Conservation (phyloP, 2,329 filamentous ascomycete genomes). For the Fusarium duplospermum region DNA sequence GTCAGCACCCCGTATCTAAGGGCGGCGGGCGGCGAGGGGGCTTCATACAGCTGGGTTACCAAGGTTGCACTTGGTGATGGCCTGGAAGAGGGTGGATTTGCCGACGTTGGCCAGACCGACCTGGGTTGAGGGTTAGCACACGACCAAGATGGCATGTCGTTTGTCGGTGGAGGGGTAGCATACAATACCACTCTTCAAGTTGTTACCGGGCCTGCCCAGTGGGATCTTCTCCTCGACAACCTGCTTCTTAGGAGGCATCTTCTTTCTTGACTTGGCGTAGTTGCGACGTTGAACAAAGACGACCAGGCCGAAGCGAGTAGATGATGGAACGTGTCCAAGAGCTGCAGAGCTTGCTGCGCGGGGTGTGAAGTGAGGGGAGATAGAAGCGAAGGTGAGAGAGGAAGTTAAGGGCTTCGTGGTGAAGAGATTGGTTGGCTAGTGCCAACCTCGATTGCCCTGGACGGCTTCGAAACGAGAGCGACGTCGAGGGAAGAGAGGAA, state of each 20-base stretch:
- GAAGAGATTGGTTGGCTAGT: conserved; percentile 52
- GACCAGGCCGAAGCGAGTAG: conserved; percentile 63
- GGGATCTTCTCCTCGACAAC: conserved; percentile 95
- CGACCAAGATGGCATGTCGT: conserved; percentile 7
- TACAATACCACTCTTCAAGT: conserved; percentile 99
- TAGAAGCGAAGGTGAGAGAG: conserved; percentile 65
- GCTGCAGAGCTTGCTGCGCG: conserved; percentile 77
- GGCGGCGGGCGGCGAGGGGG: conserved; percentile 47
- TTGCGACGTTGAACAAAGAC: conserved; percentile 62
- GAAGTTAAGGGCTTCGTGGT: conserved; percentile 57
- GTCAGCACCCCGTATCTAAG: conserved; percentile 54
- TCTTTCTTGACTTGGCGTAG: conserved; percentile 73
- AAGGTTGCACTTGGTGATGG: conserved; percentile 96
- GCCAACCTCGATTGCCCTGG: conserved; percentile 54
- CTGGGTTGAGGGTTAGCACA: conserved; percentile 60
- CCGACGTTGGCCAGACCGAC: conserved; percentile 99
- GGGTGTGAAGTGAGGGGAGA: conserved; percentile 57
- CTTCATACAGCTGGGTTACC: conserved; percentile 92
- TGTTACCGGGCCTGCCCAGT: conserved; percentile 96
- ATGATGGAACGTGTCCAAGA: conserved; percentile 61
- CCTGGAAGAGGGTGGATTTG: conserved; percentile 99
- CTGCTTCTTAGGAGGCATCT: conserved; percentile 96
- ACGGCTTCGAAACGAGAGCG: conserved; percentile 44
- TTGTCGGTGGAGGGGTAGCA: conserved; percentile 45
- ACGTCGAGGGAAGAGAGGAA: conserved; percentile 32